Evolutionary conservation across 164 flowering plant genomes (phyloP), one percentile per base, ranked within the genome.

Genomic region (Piper betle): DNA sequence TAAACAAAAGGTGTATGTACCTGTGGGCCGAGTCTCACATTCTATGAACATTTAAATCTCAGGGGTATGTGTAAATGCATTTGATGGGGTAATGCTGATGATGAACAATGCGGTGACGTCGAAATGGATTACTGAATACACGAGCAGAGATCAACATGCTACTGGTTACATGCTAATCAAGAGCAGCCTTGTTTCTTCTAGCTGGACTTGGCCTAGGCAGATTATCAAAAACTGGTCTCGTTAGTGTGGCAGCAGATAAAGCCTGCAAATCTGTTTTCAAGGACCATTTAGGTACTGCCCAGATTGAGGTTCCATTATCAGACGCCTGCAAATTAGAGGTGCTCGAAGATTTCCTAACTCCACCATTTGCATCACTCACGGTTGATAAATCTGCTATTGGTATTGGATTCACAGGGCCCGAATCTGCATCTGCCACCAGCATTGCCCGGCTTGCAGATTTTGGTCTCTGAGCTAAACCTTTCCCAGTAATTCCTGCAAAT

Each of bases 151-250:
- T 53, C 7, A 18, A 18, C 39, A 53, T 13, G 15, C 11, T 61
- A 33, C 53, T 15, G 4, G 41, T 5, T 37, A 37, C 4, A 13
- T 5, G 7, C 37, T 78, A 89, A 68, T 90, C 97, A 53, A 85
- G 81, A 17, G 97, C 93, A 37, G 95, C 81, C 74, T 91, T 89
- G 75, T 71, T 78, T 67, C 69, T 76, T 48, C 91, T 73, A 37
- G 83, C 78, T 20, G 74, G 75, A 20, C 77, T 72, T 39, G 93
- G 93, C 73, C 80, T 87, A 12, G 96, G 81, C 54, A 87, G 70
- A 46, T 91, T 88, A 73, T 91, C 93, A 66, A 83, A 83, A 57
- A 87, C 80, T n/a, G 97, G 93, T 72, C 73, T 81, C 19, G 83
- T 62, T 55, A 82, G 80, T n/a, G 85, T 76, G 56, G 80, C 70